Percentiles rank a stretch among this genome's conserved stretches.
Conservation (phyloP, 805 yeast genomes). For the Candida boidinii region DNA sequence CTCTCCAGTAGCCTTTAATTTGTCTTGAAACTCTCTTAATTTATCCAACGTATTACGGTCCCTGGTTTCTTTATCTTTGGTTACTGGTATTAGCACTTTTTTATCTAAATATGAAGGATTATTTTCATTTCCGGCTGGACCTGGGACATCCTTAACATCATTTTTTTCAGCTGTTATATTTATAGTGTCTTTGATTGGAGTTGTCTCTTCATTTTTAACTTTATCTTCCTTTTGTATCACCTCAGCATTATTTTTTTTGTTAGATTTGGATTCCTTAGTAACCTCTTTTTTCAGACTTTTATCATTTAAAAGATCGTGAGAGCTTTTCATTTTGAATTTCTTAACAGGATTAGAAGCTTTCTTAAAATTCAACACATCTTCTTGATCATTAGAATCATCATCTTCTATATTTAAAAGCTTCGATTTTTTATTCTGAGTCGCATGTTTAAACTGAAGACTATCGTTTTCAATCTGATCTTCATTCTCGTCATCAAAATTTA, state of each 20-base stretch:
- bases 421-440: too few species aligned
- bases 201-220: conserved; percentile 5
- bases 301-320: conserved; percentile 29
- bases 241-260: background rate
- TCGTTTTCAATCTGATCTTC: too few species aligned
- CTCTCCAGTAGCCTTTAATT: conserved; percentile 14
- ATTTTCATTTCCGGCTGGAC: background rate
- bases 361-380: background rate
- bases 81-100: background rate
- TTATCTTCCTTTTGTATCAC: conserved; percentile 7
- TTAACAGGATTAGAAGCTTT: too few species aligned
- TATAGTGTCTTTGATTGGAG: background rate
- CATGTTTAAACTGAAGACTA: too few species aligned
- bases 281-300: conserved; percentile 9
- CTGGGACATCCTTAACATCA: background rate
- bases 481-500: conserved; percentile 29
- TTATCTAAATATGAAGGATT: too few species aligned
- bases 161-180: background rate
- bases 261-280: too few species aligned
- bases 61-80: background rate
- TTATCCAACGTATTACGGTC: conserved; percentile 2
- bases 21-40: conserved; percentile 20
- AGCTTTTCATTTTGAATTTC: conserved; percentile 29
- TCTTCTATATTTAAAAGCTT: too few species aligned
- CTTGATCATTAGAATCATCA: too few species aligned